phyloP scores from a whole-genome alignment of 2,329 filamentous ascomycete species.

The Madurella fahalii region DNA sequence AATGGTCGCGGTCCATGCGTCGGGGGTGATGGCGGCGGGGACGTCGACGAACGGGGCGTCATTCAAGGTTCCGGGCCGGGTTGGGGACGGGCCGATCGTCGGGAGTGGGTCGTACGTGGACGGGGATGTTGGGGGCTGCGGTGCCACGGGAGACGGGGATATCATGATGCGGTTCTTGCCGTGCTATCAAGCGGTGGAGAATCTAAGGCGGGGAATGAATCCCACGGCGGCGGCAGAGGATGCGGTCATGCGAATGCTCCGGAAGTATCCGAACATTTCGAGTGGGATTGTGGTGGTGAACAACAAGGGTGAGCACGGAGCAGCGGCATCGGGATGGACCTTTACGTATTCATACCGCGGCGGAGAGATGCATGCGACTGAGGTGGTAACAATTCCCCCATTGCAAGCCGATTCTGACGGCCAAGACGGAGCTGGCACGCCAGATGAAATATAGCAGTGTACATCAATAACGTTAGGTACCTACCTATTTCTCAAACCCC shows the following conservation, averaged over 20 bases:
- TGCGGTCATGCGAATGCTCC: conserved; percentile 46
- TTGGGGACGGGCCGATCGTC: conserved; percentile 52
- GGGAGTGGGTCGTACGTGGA: conserved; percentile 55
- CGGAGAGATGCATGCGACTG: conserved; percentile 42
- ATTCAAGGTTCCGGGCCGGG: conserved; percentile 52
- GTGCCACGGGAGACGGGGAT: conserved; percentile 54
- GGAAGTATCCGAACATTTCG: conserved; percentile 42
- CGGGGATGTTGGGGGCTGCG: conserved; percentile 50
- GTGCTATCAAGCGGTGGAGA: conserved; percentile 56
- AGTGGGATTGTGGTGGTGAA: conserved; percentile 51
- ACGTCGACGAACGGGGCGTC: conserved; percentile 54
- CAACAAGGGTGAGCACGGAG: conserved; percentile 45
- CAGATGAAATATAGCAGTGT: not conserved
- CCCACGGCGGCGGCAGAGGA: conserved; percentile 48
- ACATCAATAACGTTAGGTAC: too few relatives aligned
- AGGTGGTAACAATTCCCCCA: conserved; percentile 42
- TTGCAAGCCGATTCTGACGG: conserved; percentile 12
- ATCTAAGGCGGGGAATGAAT: conserved; percentile 44
- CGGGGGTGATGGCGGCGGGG: conserved; percentile 48
- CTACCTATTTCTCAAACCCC: too few relatives aligned
- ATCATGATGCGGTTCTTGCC: conserved; percentile 55
- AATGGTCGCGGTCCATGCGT: conserved; percentile 42
- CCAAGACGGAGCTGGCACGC: too few relatives aligned
- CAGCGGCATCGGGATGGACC: conserved; percentile 50
- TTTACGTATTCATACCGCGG: conserved; percentile 52